Conservation (phyloP, 2,329 filamentous ascomycete genomes). For the Ceratocystis lukuohia region DNA sequence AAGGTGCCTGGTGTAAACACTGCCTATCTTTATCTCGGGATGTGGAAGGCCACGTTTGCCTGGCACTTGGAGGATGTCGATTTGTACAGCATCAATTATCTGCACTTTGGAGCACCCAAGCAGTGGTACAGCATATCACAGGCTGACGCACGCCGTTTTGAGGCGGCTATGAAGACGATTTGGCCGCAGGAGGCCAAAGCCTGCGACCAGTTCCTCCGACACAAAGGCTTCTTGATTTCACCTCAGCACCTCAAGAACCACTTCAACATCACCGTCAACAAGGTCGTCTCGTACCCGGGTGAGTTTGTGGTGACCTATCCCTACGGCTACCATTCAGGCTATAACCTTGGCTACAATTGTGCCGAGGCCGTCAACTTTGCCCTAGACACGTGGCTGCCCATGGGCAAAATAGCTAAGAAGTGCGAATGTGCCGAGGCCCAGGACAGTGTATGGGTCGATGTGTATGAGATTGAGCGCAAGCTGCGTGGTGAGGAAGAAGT, state of each 20-base stretch:
- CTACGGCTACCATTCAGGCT: conserved; percentile 96
- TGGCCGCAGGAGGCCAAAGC: conserved; percentile 94
- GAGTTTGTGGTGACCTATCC: conserved; percentile 98
- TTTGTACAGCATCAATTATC: conserved; percentile 98
- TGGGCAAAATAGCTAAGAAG: conserved; percentile 89
- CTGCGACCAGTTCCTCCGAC: conserved; percentile 87
- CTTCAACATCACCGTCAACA: conserved; percentile 93
- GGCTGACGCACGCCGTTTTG: conserved; percentile 81
- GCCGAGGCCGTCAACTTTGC: conserved; percentile 98
- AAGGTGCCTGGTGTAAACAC: conserved; percentile 97
- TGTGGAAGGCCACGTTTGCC: conserved; percentile 99
- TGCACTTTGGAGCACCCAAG: conserved; percentile 95
- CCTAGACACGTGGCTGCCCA: conserved; percentile 85
- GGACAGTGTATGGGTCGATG: conserved; percentile 97
- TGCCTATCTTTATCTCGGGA: conserved; percentile 90
- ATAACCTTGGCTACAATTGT: conserved; percentile 96
- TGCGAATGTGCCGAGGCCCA: conserved; percentile 90
- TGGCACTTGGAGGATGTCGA: conserved; percentile 99
- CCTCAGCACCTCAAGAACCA: conserved; percentile 74
- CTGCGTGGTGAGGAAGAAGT: conserved; percentile 69
- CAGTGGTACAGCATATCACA: conserved; percentile 99
- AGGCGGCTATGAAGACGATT: conserved; percentile 85
- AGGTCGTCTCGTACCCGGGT: conserved; percentile 84
- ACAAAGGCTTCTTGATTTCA: conserved; percentile 95
- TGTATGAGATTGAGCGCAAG: conserved; percentile 89